Conservation (phyloP, 139 green algal genomes). For the Closterium sp. region DNA sequence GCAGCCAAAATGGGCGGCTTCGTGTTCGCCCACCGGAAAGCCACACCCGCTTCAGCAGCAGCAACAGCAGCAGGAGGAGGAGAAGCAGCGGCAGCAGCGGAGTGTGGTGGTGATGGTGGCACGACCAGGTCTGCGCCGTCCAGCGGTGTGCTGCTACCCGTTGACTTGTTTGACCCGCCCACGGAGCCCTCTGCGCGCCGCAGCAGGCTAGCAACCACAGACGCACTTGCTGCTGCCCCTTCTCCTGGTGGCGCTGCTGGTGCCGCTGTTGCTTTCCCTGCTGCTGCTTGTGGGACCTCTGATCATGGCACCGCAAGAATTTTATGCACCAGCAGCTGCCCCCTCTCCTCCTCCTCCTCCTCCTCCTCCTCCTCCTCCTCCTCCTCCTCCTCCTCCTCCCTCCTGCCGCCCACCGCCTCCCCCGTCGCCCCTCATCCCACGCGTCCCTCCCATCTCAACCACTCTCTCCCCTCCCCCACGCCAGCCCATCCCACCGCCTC, state of each 20-base stretch:
- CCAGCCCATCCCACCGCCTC: background rate
- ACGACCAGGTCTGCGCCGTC: background rate
- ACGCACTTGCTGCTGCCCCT: background rate
- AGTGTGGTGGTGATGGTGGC: background rate
- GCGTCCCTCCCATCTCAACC: background rate
- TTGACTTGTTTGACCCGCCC: background rate
- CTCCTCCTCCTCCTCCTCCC: background rate
- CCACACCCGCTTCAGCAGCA: background rate
- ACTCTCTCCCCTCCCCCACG: background rate
- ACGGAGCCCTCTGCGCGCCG: background rate
- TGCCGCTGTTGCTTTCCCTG: background rate
- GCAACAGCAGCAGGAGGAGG: background rate
- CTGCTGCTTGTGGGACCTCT: background rate
- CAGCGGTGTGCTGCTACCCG: background rate
- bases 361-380: background rate
- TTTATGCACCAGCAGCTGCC: background rate
- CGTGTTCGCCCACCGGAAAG: background rate
- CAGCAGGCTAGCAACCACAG: background rate
- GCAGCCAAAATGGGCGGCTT: background rate
- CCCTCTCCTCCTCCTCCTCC: background rate
- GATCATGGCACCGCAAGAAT: background rate
- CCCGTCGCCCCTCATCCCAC: background rate
- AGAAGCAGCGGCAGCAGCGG: background rate
- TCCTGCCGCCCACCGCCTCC: background rate
- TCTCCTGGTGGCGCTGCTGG: background rate